phyloP scores from a whole-genome alignment of 2,329 filamentous ascomycete species.

The Arthrobotrys sinensis region DNA sequence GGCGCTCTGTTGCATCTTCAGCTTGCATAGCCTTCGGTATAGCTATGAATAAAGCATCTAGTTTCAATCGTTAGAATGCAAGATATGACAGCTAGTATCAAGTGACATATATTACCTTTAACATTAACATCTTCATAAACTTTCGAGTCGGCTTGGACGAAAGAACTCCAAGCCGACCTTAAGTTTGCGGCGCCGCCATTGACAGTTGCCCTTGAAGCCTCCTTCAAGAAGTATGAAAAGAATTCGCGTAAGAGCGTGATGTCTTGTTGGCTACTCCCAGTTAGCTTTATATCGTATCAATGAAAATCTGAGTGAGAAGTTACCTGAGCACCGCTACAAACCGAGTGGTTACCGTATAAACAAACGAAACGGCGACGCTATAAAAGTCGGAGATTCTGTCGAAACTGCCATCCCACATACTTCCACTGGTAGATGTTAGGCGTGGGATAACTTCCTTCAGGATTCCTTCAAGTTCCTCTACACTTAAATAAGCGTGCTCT shows the following conservation, averaged over 20 bases:
- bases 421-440: not conserved
- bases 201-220: not conserved
- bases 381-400: slow-evolving; percentile 20
- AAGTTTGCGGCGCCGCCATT: not conserved
- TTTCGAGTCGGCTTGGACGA: slow-evolving; percentile 19
- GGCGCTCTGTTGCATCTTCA: not conserved
- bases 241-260: slow-evolving; percentile 11
- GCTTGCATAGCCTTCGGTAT: slow-evolving; percentile 17
- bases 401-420: slow-evolving; percentile 41
- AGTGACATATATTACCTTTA: slow-evolving; percentile 34
- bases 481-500: slow-evolving; percentile 12
- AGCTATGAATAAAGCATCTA: slow-evolving; percentile 37
- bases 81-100: not conserved
- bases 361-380: slow-evolving; percentile 1
- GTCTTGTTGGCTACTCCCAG: slow-evolving; percentile 12
- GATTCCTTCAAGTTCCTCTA: slow-evolving; percentile 40
- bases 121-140: slow-evolving; percentile 36
- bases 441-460: slow-evolving; percentile 14
- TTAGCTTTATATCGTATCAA: not conserved
- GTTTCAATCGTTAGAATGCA: not conserved
- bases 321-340: slow-evolving; percentile 35
- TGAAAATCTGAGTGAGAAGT: not conserved
- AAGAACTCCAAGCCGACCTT: slow-evolving; percentile 32
- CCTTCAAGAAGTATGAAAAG: slow-evolving; percentile 20
- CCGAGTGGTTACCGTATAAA: slow-evolving; percentile 6